Percentiles rank a stretch among this genome's conserved stretches.
Conservation (phyloP, 805 yeast species). For the Candida argentea region DNA sequence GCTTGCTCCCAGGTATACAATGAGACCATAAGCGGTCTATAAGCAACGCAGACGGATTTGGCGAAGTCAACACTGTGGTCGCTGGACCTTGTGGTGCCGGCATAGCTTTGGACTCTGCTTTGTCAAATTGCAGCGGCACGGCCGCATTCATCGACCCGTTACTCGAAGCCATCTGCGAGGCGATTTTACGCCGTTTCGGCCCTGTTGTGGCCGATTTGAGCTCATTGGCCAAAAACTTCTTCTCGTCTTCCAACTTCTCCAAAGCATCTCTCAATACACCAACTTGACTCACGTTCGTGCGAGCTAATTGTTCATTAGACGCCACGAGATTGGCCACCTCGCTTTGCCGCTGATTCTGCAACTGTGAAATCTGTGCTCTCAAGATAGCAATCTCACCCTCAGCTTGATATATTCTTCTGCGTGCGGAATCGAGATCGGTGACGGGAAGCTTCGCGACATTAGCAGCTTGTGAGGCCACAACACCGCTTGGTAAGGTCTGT, state of each 20-base stretch:
- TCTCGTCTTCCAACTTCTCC: slow-evolving; percentile 33
- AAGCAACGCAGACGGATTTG: slow-evolving; percentile 23
- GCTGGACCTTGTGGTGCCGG: slow-evolving; percentile 1
- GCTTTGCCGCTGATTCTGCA: slow-evolving; percentile 29
- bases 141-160: background rate
- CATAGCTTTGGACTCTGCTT: slow-evolving; percentile 1
- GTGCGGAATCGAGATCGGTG: slow-evolving; percentile 8
- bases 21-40: slow-evolving; percentile 26
- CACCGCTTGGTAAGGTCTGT: slow-evolving; percentile 2
- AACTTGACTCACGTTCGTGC: slow-evolving; percentile 21
- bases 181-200: slow-evolving; percentile 12
- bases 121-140: no score
- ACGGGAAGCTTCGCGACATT: background rate
- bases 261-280: slow-evolving; percentile 19
- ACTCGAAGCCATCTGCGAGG: slow-evolving; percentile 1
- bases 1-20: slow-evolving; percentile 24
- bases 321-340: slow-evolving; percentile 22
- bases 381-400: slow-evolving; percentile 78
- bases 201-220: slow-evolving; percentile 15
- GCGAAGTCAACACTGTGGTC: slow-evolving; percentile 12
- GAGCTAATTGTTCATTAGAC: slow-evolving; percentile 8
- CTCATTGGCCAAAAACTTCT: slow-evolving; percentile 30
- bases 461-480: slow-evolving; percentile 1
- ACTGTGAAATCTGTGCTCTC: slow-evolving; percentile 47
- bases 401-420: slow-evolving; percentile 35